Conservation (phyloP, 2,329 filamentous ascomycete species). For the Endoconidiophora polonica region DNA sequence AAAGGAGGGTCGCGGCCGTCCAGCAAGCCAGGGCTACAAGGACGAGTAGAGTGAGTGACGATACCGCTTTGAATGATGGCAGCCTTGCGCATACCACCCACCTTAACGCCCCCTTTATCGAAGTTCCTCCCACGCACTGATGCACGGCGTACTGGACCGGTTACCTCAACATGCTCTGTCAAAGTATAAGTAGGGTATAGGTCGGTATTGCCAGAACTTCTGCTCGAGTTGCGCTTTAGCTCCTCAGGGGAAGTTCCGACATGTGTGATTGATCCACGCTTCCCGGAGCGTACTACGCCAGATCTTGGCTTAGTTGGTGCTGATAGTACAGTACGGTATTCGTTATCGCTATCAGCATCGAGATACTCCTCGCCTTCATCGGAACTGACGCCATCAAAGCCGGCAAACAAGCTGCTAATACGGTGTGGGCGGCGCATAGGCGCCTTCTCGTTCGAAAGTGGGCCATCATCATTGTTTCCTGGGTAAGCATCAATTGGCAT, state of each 20-base stretch:
- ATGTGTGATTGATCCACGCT: constrained; percentile 25
- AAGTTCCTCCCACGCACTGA: constrained; percentile 15
- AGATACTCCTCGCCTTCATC: constrained; percentile 48
- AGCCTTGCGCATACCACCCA: constrained; percentile 55
- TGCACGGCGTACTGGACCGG: constrained; percentile 18
- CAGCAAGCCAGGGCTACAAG: constrained; percentile 47
- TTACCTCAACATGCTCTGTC: constrained; percentile 15
- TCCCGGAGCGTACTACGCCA: constrained; percentile 21
- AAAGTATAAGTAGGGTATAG: constrained; percentile 29
- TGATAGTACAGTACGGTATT: constrained; percentile 49
- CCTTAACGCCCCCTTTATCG: constrained; percentile 21
- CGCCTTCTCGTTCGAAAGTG: constrained; percentile 40
- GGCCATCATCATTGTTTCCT: constrained; percentile 66
- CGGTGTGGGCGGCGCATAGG: constrained; percentile 54
- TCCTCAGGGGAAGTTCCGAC: constrained; percentile 26
- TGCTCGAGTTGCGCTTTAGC: constrained; percentile 17
- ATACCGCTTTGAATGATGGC: constrained; percentile 70
- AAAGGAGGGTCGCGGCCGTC: constrained; percentile 59
- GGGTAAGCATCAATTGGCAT: constrained; percentile 51
- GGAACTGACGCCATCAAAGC: constrained; percentile 58
- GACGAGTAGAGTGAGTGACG: constrained; percentile 40
- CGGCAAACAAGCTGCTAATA: constrained; percentile 73
- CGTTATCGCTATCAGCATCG: constrained; percentile 48
- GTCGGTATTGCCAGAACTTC: constrained; percentile 25
- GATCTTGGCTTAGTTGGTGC: constrained; percentile 29